Evolutionary conservation across 495 filamentous ascomycete species (phyloP).

Genomic region (Elaphomyces granulatus): DNA sequence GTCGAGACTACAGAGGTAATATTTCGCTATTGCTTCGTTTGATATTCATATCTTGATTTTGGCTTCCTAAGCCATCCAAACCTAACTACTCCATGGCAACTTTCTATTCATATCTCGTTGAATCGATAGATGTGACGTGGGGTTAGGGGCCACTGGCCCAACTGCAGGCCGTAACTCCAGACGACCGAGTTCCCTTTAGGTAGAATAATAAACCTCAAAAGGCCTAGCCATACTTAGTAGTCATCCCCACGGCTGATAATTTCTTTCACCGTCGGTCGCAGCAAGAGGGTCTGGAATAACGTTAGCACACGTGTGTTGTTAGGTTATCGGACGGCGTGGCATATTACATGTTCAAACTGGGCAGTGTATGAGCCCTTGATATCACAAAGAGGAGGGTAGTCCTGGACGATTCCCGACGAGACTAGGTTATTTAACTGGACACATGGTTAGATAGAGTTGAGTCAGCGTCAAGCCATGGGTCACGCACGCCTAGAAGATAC

Average conservation of each 20-base stretch:
- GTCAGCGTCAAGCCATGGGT: too few species aligned
- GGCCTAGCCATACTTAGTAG: slow-evolving; percentile 51
- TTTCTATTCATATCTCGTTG: too few species aligned
- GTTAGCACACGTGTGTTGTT: slow-evolving; percentile 13
- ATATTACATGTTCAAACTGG: slow-evolving; percentile 82
- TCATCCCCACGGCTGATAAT: slow-evolving; percentile 86
- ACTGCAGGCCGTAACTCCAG: too few species aligned
- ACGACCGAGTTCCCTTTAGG: too few species aligned
- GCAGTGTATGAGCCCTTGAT: slow-evolving; percentile 92
- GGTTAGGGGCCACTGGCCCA: too few species aligned
- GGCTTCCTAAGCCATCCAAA: too few species aligned
- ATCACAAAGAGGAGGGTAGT: slow-evolving; percentile 80
- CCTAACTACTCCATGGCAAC: too few species aligned
- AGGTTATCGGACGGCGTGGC: neutral
- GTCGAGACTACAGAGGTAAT: too few species aligned
- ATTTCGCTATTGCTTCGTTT: too few species aligned
- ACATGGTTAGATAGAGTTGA: too few species aligned
- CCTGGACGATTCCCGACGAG: slow-evolving; percentile 67
- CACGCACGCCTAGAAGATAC: slow-evolving; percentile 66
- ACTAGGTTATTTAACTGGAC: slow-evolving; percentile 76
- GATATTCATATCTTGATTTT: too few species aligned
- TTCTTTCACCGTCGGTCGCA: slow-evolving; percentile 82
- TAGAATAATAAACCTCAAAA: slow-evolving; percentile 5
- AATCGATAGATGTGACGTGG: too few species aligned
- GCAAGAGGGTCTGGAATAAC: slow-evolving; percentile 57